Conservation (phyloP, 768 basidiomycete genomes). For the Lepiota venenata region DNA sequence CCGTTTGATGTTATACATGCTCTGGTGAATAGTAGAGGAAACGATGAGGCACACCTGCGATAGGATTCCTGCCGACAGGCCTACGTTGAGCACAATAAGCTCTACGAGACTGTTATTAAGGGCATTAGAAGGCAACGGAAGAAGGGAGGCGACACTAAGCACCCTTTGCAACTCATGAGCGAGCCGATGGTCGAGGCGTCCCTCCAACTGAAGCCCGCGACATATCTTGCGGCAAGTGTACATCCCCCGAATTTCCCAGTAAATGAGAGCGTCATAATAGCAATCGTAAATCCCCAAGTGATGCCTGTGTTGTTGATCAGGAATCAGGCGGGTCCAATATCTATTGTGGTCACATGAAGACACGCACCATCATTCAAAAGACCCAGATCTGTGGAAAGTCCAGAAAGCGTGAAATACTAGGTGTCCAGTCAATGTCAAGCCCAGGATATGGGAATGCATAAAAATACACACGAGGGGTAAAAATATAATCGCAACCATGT, state of each 20-base stretch:
- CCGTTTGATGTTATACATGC: not conserved
- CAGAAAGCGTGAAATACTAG: slow-evolving; percentile 91
- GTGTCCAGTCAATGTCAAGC: slow-evolving; percentile 4
- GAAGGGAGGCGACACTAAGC: slow-evolving; percentile 10
- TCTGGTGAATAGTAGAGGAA: not conserved
- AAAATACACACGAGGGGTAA: slow-evolving; percentile 64
- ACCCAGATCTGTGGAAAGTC: slow-evolving; percentile 85
- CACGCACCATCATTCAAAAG: slow-evolving; percentile 68
- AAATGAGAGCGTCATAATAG: slow-evolving; percentile 78
- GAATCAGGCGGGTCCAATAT: not conserved
- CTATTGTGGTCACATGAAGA: not conserved
- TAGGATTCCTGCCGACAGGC: slow-evolving; percentile 77
- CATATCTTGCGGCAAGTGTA: slow-evolving; percentile 56
- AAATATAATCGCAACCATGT: slow-evolving; percentile 89
- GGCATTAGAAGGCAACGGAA: not conserved
- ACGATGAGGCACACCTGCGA: slow-evolving; percentile 36
- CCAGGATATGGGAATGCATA: not conserved
- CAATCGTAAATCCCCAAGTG: slow-evolving; percentile 87
- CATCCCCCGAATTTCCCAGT: slow-evolving; percentile 89
- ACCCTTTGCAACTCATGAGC: slow-evolving; percentile 97
- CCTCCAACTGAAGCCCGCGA: slow-evolving; percentile 75
- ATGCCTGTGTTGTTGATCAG: slow-evolving; percentile 38
- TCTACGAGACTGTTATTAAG: slow-evolving; percentile 67
- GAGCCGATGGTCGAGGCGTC: slow-evolving; percentile 85
- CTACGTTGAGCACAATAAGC: slow-evolving; percentile 94